Conservation (phyloP, 169 alveolate genomes). For the Amoebophrya sp. region DNA sequence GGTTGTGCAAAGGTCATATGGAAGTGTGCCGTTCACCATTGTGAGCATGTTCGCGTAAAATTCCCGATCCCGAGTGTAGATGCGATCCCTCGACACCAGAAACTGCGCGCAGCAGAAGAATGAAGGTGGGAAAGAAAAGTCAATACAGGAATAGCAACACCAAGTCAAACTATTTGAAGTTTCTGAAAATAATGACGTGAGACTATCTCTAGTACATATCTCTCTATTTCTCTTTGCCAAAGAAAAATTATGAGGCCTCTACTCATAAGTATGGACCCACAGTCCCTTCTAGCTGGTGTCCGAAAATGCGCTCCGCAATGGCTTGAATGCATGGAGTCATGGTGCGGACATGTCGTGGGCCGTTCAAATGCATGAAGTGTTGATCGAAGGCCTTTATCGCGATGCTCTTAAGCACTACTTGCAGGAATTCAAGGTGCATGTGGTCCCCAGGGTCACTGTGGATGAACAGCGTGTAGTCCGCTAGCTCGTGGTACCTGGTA, state of each 20-base stretch:
- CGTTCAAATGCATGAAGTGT: conserved; percentile 21
- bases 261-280: conserved; percentile 24
- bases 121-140: too few species aligned
- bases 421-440: background rate
- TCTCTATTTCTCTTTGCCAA: too few species aligned
- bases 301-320: background rate
- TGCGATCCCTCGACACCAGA: conserved; percentile 9
- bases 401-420: background rate
- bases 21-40: conserved; percentile 13
- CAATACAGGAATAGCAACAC: too few species aligned
- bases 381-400: background rate
- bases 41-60: conserved; percentile 23
- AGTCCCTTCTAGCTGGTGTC: background rate
- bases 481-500: background rate
- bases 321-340: conserved; percentile 26
- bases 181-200: too few species aligned
- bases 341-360: conserved; percentile 16
- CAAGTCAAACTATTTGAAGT: too few species aligned
- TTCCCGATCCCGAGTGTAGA: background rate
- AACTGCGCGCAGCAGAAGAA: conserved; percentile 36
- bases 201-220: too few species aligned
- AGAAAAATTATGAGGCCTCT: too few species aligned
- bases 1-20: conserved; percentile 9
- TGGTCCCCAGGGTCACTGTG: conserved; percentile 30
- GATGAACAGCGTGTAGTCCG: conserved; percentile 19